phyloP scores from a whole-genome alignment of 352 stramenopile species.

The Globisporangium orthogonon region DNA sequence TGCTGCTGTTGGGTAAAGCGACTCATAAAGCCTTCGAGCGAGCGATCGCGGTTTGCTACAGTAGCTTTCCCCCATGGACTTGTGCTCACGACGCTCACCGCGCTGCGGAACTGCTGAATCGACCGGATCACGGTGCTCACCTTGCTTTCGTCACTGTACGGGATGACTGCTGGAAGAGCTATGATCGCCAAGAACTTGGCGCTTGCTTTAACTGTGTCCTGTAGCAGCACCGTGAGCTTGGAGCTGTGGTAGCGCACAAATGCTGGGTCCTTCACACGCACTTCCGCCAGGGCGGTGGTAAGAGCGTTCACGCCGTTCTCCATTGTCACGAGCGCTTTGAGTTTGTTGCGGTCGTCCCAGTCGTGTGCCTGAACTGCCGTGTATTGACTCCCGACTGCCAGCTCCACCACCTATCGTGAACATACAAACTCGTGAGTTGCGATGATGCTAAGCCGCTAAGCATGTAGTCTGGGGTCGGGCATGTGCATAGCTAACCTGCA shows the following conservation, averaged over 20 bases:
- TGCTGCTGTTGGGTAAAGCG: constrained; percentile 36
- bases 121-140: constrained; percentile 24
- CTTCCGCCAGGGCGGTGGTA: constrained; percentile 42
- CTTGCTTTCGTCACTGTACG: constrained; percentile 9
- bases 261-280: constrained; percentile 36
- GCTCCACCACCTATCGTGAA: constrained; percentile 33
- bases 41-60: constrained; percentile 26
- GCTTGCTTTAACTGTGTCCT: constrained; percentile 62
- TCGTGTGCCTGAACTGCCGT: constrained; percentile 13
- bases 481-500: constrained; percentile 21
- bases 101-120: constrained; percentile 37
- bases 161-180: constrained; percentile 19
- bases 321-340: constrained; percentile 46
- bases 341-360: constrained; percentile 22
- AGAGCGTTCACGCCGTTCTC: constrained; percentile 56
- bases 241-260: constrained; percentile 76
- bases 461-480: no score
- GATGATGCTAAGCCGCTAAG: no score
- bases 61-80: constrained; percentile 8
- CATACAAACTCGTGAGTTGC: no score
- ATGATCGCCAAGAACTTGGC: constrained; percentile 51
- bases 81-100: constrained; percentile 17
- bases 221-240: constrained; percentile 71
- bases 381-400: constrained; percentile 31
- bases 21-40: constrained; percentile 63